Evolutionary conservation across 106 monocot species (phyloP), one percentile per base, ranked within the genome.

Genomic region (Ottelia alismoides): DNA sequence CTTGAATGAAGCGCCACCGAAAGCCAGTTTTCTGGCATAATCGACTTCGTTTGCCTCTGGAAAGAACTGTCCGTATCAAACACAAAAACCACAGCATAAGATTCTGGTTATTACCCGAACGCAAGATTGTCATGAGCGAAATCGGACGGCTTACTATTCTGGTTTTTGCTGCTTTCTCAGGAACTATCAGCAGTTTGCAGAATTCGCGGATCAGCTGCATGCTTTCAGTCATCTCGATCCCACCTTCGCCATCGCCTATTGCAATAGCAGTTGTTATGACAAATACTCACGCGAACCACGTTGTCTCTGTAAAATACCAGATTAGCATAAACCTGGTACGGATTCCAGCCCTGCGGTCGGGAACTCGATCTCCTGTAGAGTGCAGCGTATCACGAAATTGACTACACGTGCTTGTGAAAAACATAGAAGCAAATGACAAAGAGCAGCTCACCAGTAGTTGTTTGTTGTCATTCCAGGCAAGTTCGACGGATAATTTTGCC

Each of bases 191-290:
- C 18, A 63, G 62, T 57, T 84, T 76, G 45, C 80, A 88, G 51
- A 88, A 94, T 71, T 76, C 88, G 49, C 81, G 70, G 1, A 88
- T 94, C 9, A 94, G 74, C 64, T 82, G 78, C 84, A 84, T 78
- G 58, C 94, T 81, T 55, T 61, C 84, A 1, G 84, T 94, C 94
- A 94, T 94, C 62, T 94, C 88, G 59, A 69, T 81, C 27, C 94
- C 94, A 69, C 94, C 94, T 32, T 94, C 94, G n/a, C 94, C 84
- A 70, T 94, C 94, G 62, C 94, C 94, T 88, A 47, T n/a, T n/a
- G n/a, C n/a, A n/a, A n/a, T n/a, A n/a, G n/a, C n/a, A n/a, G n/a
- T n/a, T n/a, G n/a, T n/a, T n/a, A n/a, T n/a, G n/a, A n/a, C n/a
- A n/a, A n/a, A n/a, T n/a, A n/a, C n/a, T n/a, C n/a, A n/a, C n/a